Evolutionary conservation across 139 green algal genomes (phyloP).

Genomic region (Micractinium conductrix): DNA sequence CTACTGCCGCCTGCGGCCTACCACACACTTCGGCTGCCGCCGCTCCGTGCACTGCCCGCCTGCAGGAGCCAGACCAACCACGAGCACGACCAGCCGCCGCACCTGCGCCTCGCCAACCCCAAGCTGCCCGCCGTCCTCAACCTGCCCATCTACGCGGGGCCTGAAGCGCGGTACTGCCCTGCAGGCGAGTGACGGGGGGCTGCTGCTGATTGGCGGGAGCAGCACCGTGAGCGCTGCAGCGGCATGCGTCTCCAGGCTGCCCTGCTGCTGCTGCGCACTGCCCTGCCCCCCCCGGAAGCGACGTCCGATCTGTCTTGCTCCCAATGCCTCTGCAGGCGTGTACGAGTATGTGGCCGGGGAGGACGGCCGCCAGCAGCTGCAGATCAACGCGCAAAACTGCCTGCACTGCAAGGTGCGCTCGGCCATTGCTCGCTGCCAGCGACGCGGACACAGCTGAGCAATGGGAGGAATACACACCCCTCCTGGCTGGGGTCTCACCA

Average conservation of each 20-base stretch:
- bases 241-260: background rate
- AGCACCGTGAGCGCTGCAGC: background rate
- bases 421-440: too few species aligned
- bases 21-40: background rate
- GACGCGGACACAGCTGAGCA: too few species aligned
- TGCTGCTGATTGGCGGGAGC: too few species aligned
- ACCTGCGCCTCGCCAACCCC: conserved; percentile 81
- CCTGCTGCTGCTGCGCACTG: background rate
- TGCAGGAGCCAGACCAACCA: conserved; percentile 89
- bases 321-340: conserved; percentile 68
- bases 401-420: conserved; percentile 99
- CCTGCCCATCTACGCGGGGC: conserved; percentile 74
- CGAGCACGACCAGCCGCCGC: conserved; percentile 91
- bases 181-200: conserved; percentile 34
- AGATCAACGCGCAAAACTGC: conserved; percentile 98
- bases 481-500: too few species aligned
- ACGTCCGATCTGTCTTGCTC: background rate
- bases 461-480: too few species aligned
- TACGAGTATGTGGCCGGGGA: conserved; percentile 84
- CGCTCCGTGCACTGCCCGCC: background rate
- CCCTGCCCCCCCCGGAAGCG: background rate
- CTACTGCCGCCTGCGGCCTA: too few species aligned
- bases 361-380: conserved; percentile 56
- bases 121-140: conserved; percentile 84
- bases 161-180: conserved; percentile 84